Conservation (phyloP, 1,139 yeast genomes). For the Zygoascus hellenicus region DNA sequence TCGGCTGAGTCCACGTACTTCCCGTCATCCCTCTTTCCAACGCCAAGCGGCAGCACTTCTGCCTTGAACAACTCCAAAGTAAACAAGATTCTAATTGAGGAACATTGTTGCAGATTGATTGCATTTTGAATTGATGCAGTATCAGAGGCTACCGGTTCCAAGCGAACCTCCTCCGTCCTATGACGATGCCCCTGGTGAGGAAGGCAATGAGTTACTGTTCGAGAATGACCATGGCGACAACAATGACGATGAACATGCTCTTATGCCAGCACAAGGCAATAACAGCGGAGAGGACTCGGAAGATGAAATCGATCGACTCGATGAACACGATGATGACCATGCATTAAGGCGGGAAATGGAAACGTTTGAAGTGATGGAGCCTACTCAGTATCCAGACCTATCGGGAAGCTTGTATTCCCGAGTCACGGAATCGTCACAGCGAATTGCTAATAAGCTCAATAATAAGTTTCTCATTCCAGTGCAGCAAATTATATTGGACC, state of each 20-base stretch:
- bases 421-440: slow-evolving; percentile 25
- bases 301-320: slow-evolving; percentile 11
- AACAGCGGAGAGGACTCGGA: slow-evolving; percentile 2
- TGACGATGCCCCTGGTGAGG: slow-evolving; percentile 16
- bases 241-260: slow-evolving; percentile 9
- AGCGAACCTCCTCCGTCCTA: slow-evolving; percentile 23
- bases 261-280: background rate
- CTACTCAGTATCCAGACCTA: slow-evolving; percentile 13
- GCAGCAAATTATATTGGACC: slow-evolving; percentile 51
- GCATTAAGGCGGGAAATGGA: slow-evolving; percentile 31
- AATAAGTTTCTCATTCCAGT: slow-evolving; percentile 49
- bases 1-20: too few species aligned
- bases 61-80: too few species aligned
- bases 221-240: slow-evolving; percentile 17
- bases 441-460: slow-evolving; percentile 37
- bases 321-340: slow-evolving; percentile 12
- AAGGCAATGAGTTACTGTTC: slow-evolving; percentile 9
- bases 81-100: too few species aligned
- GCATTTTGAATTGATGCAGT: background rate
- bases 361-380: slow-evolving; percentile 41
- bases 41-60: too few species aligned
- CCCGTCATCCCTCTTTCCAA: too few species aligned
- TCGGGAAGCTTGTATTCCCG: slow-evolving; percentile 20
- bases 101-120: too few species aligned
- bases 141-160: slow-evolving; percentile 2